Evolutionary conservation across 441 rosid genomes (phyloP), one percentile per base, ranked within the genome.

Genomic region (Populus tomentosa): DNA sequence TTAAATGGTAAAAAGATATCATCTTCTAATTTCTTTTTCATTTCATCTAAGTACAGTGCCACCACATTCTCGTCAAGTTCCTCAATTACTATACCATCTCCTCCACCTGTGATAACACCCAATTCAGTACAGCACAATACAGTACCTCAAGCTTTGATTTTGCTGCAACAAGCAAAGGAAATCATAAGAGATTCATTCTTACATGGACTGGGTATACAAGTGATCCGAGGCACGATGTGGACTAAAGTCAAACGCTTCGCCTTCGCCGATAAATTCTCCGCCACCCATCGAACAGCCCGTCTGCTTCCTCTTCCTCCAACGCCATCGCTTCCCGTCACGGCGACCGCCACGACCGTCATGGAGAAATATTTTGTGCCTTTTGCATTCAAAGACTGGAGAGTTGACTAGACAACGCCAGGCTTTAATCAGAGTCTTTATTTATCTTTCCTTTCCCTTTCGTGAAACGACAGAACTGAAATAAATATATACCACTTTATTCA

Each of bases 241-340:
- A 95, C 86, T 73, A 93, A 78, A 82, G 89, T 67, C 81, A 95
- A 85, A 30, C 88, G 86, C 30, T 86, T 82, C 66, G 94, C 88
- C 75, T 79, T 68, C 4, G 86, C 85, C 73, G 81, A 63, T 56
- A 90, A 86, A 74, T 90, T 87, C 81, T 93, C 89, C 13, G 80
- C 85, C 3, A 92, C 97, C 98, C 96, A 95, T n/a, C 86, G 85
- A 81, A 91, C 88, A 26, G 97, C 98, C 2, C 98, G 94, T 24
- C 86, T 82, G 85, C 95, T 93, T 77, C 92, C 93, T 33, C 73
- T 87, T n/a, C 97, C 95, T 26, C 91, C 83, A 69, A 83, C 82
- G 73, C 89, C 90, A 62, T 86, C 85, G 63, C 82, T 84, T 73
- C 86, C 92, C 67, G 90, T 93, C 26, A 95, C 92, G 66, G 96